Evolutionary conservation across 495 filamentous ascomycete species (phyloP).

Genomic region (Glarea lozoyensis): DNA sequence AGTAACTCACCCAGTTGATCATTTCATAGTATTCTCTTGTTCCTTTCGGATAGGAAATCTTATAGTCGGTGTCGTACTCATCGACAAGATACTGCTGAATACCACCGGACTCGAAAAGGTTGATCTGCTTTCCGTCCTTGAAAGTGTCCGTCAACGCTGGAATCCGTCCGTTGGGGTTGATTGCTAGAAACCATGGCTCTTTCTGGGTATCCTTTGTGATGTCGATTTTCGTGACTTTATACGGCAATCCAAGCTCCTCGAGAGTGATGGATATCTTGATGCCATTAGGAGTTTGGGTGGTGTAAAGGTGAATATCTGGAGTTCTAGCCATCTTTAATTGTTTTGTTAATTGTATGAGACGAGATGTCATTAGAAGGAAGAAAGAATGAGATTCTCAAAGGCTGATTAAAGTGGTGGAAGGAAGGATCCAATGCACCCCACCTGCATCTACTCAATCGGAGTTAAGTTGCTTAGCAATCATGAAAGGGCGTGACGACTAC

Average conservation of each 20-base stretch:
- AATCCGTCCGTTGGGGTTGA: constrained; percentile 93
- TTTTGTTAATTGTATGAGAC: constrained; percentile 11
- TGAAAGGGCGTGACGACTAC: too few species aligned
- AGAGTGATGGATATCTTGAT: constrained; percentile 80
- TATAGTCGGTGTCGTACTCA: constrained; percentile 73
- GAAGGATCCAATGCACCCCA: neutral
- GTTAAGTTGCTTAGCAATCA: too few species aligned
- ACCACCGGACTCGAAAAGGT: constrained; percentile 73
- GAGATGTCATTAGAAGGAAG: constrained; percentile 3
- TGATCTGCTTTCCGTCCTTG: constrained; percentile 61
- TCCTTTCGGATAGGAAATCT: constrained; percentile 71
- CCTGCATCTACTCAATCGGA: too few species aligned
- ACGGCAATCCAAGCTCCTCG: constrained; percentile 74
- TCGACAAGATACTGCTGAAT: constrained; percentile 84
- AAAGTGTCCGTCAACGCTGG: constrained; percentile 81
- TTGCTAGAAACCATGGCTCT: constrained; percentile 72
- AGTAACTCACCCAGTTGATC: constrained; percentile 57
- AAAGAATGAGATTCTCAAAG: neutral
- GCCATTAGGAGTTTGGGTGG: constrained; percentile 59
- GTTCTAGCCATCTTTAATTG: constrained; percentile 14
- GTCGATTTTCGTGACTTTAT: constrained; percentile 59
- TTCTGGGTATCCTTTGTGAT: constrained; percentile 71
- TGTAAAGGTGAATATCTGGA: constrained; percentile 26
- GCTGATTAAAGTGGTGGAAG: neutral
- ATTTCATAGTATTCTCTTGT: constrained; percentile 69